phyloP scores from a whole-genome alignment of 495 filamentous ascomycete species.

The Staphylotrichum longicolle region DNA sequence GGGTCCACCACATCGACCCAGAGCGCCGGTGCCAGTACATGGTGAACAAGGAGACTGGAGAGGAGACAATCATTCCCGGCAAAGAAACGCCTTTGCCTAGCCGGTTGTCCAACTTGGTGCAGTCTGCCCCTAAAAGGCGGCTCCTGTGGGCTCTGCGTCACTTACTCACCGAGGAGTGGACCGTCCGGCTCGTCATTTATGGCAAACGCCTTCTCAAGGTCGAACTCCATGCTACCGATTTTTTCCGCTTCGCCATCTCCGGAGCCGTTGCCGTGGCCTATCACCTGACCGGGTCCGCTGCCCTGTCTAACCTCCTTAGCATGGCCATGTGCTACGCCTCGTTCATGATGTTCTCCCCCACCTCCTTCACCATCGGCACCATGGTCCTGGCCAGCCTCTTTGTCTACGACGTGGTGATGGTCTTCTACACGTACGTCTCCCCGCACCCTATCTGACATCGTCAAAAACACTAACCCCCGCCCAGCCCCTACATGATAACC shows the following conservation, averaged over 20 bases:
- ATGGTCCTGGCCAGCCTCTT: constrained; percentile 77
- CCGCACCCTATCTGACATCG: not conserved
- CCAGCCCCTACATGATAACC: constrained; percentile 83
- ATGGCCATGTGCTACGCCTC: constrained; percentile 81
- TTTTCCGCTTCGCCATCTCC: constrained; percentile 60
- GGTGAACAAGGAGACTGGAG: constrained; percentile 18
- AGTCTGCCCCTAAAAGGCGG: constrained; percentile 26
- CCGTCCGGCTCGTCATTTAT: constrained; percentile 42
- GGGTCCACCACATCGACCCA: constrained; percentile 47
- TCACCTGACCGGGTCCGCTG: constrained; percentile 66
- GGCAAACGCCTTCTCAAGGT: constrained; percentile 37
- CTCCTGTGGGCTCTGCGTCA: constrained; percentile 47
- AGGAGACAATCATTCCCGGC: constrained; percentile 18
- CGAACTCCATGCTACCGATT: constrained; percentile 38
- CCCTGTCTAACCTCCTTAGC: constrained; percentile 82
- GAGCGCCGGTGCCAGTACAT: constrained; percentile 28
- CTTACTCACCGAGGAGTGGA: constrained; percentile 49
- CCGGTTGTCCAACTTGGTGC: constrained; percentile 32
- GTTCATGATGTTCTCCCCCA: constrained; percentile 83
- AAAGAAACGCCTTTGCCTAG: constrained; percentile 49
- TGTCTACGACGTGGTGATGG: constrained; percentile 94
- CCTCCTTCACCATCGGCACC: constrained; percentile 79
- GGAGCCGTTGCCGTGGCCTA: constrained; percentile 62
- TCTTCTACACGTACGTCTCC: constrained; percentile 77
- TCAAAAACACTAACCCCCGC: not conserved